Percentiles rank a stretch among this genome's conserved stretches.
Evolutionary conservation across 2,329 filamentous ascomycete genomes (phyloP).

Genomic region (Dactylonectria macrodidyma): DNA sequence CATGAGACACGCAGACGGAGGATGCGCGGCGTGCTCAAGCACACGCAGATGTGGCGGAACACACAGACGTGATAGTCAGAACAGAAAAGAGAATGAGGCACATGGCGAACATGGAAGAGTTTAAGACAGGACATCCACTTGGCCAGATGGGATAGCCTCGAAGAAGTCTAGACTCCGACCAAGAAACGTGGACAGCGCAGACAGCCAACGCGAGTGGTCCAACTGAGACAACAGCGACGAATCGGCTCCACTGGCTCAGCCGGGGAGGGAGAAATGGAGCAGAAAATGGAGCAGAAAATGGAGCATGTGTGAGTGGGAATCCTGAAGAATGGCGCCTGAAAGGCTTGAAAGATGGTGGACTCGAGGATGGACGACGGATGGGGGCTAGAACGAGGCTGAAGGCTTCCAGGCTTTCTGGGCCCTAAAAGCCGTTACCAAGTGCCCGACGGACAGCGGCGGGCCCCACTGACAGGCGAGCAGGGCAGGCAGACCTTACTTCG

Average conservation of each 20-base stretch:
- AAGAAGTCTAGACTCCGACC: too few species aligned
- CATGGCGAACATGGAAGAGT: constrained; percentile 14
- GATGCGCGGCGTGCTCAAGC: constrained; percentile 1
- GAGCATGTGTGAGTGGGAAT: constrained; percentile 7
- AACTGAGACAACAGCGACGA: constrained; percentile 24
- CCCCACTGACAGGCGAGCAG: background rate
- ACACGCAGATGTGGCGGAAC: constrained; percentile 10
- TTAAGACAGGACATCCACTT: constrained; percentile 15
- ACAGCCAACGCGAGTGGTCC: constrained; percentile 24
- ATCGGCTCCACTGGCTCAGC: constrained; percentile 16
- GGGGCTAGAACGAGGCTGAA: constrained; percentile 32
- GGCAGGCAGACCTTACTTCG: background rate
- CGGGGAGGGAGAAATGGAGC: constrained; percentile 1
- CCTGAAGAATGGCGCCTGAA: background rate
- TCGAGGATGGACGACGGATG: background rate
- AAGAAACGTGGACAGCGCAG: constrained; percentile 17
- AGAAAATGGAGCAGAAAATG: constrained; percentile 1
- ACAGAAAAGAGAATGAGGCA: background rate
- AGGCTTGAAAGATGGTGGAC: background rate
- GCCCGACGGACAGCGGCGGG: constrained; percentile 7
- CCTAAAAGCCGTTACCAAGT: constrained; percentile 26
- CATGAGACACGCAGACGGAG: constrained; percentile 18
- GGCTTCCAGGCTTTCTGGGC: constrained; percentile 29
- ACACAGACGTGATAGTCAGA: background rate
- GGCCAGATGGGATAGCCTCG: constrained; percentile 14